Evolutionary conservation across 495 filamentous ascomycete species (phyloP).

Genomic region (Aspergillus avenaceus): DNA sequence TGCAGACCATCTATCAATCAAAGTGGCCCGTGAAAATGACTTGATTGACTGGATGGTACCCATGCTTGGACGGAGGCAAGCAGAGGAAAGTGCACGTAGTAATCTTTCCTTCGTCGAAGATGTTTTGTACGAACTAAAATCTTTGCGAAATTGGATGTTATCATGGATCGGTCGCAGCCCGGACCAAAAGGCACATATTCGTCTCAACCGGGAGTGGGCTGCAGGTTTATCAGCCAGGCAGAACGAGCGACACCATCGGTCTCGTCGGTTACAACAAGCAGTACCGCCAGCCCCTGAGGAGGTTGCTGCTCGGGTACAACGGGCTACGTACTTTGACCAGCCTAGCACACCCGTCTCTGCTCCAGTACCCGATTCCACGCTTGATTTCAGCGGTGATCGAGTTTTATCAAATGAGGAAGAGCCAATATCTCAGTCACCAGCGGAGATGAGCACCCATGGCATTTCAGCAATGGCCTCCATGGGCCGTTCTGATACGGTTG

Average conservation of each 20-base stretch:
- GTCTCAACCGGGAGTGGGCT: constrained; percentile 20
- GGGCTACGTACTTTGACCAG: background rate
- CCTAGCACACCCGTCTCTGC: constrained; percentile 8
- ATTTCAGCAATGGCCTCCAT: constrained; percentile 28
- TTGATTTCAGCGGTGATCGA: constrained; percentile 19
- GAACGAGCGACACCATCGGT: constrained; percentile 24
- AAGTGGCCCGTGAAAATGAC: constrained; percentile 44
- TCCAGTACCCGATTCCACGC: constrained; percentile 8
- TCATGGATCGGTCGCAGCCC: constrained; percentile 27
- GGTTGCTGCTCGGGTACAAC: background rate
- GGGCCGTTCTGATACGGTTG: constrained; percentile 20
- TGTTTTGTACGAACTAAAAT: constrained; percentile 30
- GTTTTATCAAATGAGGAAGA: constrained; percentile 32
- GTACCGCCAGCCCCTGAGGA: constrained; percentile 7
- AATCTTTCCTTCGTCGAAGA: constrained; percentile 37
- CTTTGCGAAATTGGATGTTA: constrained; percentile 31
- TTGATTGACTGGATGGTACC: constrained; percentile 47
- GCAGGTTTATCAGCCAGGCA: constrained; percentile 30
- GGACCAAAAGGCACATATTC: constrained; percentile 13
- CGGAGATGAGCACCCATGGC: constrained; percentile 32
- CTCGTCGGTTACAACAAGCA: constrained; percentile 2
- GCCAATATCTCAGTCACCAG: constrained; percentile 36
- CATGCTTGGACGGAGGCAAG: constrained; percentile 36
- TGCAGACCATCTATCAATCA: constrained; percentile 43
- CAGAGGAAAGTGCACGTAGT: constrained; percentile 37